Evolutionary conservation across 176 grass and related monocot species (phyloP), one percentile per base, ranked within the genome.

Genomic region (Olyra latifolia): DNA sequence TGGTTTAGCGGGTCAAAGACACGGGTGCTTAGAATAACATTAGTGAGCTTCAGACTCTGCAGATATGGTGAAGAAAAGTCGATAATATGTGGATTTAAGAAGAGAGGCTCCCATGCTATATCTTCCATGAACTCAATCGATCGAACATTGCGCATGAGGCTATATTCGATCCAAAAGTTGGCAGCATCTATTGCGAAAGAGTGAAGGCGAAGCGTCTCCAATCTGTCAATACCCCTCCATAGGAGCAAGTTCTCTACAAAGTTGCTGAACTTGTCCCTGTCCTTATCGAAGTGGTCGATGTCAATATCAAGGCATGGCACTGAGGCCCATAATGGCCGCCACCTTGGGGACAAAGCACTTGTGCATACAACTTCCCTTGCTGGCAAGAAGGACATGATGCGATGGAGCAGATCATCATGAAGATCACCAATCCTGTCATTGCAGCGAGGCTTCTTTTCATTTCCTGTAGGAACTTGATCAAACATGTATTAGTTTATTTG

Each of bases 41-140:
- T 60, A 17, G 38, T 76, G 23, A 76, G 52, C 54, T 59, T 60
- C 22, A 76, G 2, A 28, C 35, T 27, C 44, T 16, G 41, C 7
- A 76, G 14, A 56, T 44, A 20, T 19, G 3, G 4, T 28, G 71
- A 74, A 11, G 2, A 4, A 15, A 74, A 55, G 2, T 5, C 30
- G 4, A 74, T 55, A 38, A 54, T 30, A 14, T 74, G 5, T 23
- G 71, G 71, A 57, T 75, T 32, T 24, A 75, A 57, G 52, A 42
- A 75, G n/a, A 75, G 41, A 58, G 72, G 35, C 24, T 58, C 72
- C 53, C 53, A 75, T 58, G 10, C 42, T 75, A 39, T 58, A 75
- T 42, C 12, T 62, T 77, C 74, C 16, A 39, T 47, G 25, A 45
- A 77, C 46, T 77, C 57, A 62, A 77, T 43, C 22, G 17, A 43